Evolutionary conservation across 495 filamentous ascomycete species (phyloP).

Genomic region (Daldinia childiae): DNA sequence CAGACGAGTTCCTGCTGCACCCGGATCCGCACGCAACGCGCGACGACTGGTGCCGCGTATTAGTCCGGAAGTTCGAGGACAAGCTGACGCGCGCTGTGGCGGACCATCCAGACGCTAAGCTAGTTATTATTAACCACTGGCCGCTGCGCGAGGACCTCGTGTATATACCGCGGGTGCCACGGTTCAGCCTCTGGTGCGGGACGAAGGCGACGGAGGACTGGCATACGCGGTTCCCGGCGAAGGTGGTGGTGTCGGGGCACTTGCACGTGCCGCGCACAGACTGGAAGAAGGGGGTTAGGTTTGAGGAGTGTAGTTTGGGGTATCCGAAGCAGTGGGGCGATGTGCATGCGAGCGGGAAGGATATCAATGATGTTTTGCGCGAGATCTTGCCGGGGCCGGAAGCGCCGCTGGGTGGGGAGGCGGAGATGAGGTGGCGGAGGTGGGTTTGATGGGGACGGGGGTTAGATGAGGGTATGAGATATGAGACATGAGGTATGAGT

Average conservation of each 20-base stretch:
- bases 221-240: slow-evolving; percentile 45
- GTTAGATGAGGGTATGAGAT: not conserved
- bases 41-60: slow-evolving; percentile 45
- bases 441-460: slow-evolving; percentile 32
- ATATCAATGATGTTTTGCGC: slow-evolving; percentile 46
- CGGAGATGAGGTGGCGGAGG: slow-evolving; percentile 39
- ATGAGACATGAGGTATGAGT: not conserved
- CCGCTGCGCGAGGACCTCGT: slow-evolving; percentile 50
- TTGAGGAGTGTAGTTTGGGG: slow-evolving; percentile 48
- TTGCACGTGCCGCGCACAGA: slow-evolving; percentile 50
- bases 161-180: slow-evolving; percentile 45
- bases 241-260: slow-evolving; percentile 48
- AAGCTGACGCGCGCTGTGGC: slow-evolving; percentile 26
- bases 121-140: slow-evolving; percentile 49
- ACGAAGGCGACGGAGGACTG: slow-evolving; percentile 48
- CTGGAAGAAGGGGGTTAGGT: slow-evolving; percentile 47
- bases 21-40: slow-evolving; percentile 44
- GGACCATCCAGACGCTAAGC: slow-evolving; percentile 19
- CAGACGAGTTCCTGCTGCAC: slow-evolving; percentile 50
- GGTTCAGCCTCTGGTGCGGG: slow-evolving; percentile 50
- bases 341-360: slow-evolving; percentile 32
- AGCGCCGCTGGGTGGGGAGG: slow-evolving; percentile 34
- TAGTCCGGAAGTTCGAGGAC: slow-evolving; percentile 35
- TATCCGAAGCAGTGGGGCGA: slow-evolving; percentile 49
- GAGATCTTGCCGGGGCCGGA: slow-evolving; percentile 47